phyloP scores from a whole-genome alignment of 306 rosid species.

The Sicyos baderoa region DNA sequence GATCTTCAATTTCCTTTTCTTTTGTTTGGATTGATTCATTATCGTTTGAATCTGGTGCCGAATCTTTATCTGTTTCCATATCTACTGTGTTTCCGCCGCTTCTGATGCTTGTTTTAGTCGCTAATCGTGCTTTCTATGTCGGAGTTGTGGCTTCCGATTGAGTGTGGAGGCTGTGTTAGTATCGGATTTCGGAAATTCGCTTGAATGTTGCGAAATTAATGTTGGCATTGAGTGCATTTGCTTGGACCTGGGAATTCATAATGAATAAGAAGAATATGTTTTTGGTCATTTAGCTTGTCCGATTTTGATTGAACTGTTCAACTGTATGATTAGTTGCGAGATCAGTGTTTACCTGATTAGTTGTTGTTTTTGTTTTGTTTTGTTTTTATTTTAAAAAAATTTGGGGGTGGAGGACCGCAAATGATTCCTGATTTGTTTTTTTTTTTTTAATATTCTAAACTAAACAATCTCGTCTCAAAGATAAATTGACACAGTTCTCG shows the following conservation, averaged over 20 bases:
- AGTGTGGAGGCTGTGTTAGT: background rate
- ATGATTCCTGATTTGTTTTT: no score
- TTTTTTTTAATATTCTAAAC: no score
- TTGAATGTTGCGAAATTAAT: background rate
- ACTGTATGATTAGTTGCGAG: background rate
- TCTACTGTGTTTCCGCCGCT: background rate
- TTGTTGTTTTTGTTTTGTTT: no score
- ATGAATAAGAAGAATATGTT: background rate
- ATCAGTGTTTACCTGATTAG: background rate
- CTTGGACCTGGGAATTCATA: background rate
- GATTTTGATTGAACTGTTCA: background rate
- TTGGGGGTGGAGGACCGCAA: no score
- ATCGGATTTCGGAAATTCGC: background rate
- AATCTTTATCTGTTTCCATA: background rate
- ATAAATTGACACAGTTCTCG: no score
- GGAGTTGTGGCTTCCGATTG: background rate
- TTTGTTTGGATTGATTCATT: background rate
- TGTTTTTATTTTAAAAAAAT: no score
- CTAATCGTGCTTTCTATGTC: background rate
- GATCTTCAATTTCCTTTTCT: background rate
- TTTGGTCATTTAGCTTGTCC: background rate
- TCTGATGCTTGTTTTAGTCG: background rate
- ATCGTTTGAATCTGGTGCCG: background rate
- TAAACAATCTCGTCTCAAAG: no score
- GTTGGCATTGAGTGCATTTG: no score